Evolutionary conservation across 1,284 basidiomycete species (phyloP).

Genomic region (Wolfiporia cocos): DNA sequence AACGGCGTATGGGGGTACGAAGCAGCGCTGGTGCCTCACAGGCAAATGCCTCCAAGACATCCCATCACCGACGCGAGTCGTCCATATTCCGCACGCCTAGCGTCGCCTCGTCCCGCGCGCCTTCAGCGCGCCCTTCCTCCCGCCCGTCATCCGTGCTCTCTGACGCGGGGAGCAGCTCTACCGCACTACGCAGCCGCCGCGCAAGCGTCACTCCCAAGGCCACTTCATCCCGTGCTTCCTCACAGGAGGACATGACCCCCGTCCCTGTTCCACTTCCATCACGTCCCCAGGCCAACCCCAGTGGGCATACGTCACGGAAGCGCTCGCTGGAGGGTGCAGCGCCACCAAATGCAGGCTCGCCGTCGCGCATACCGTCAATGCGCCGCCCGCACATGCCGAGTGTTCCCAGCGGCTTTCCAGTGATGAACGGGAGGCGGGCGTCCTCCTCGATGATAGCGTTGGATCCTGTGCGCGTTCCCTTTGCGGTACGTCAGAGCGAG

Average conservation of each 20-base stretch:
- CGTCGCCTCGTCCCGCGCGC: constrained; percentile 34
- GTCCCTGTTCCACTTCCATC: constrained; percentile 13
- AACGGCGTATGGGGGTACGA: constrained; percentile 59
- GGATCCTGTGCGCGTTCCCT: constrained; percentile 19
- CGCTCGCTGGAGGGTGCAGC: constrained; percentile 27
- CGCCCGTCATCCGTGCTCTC: constrained; percentile 54
- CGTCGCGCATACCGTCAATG: constrained; percentile 21
- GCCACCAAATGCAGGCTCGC: constrained; percentile 12
- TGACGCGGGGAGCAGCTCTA: constrained; percentile 39
- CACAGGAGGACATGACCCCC: constrained; percentile 29
- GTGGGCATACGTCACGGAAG: too few species aligned
- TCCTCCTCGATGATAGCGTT: constrained; percentile 32
- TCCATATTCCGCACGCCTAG: constrained; percentile 40
- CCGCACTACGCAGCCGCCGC: constrained; percentile 24
- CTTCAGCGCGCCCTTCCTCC: constrained; percentile 34
- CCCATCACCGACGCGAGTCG: constrained; percentile 45
- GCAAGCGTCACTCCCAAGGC: constrained; percentile 18
- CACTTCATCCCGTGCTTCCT: constrained; percentile 43
- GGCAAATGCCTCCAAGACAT: constrained; percentile 35
- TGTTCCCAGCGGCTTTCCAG: constrained; percentile 9
- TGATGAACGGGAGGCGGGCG: too few species aligned
- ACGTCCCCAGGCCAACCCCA: too few species aligned
- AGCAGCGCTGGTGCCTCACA: constrained; percentile 60
- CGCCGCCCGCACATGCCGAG: constrained; percentile 13
- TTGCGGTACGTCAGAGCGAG: constrained; percentile 26